Conservation (phyloP, 2,329 filamentous ascomycete genomes). For the Chalaropsis ovoidea region DNA sequence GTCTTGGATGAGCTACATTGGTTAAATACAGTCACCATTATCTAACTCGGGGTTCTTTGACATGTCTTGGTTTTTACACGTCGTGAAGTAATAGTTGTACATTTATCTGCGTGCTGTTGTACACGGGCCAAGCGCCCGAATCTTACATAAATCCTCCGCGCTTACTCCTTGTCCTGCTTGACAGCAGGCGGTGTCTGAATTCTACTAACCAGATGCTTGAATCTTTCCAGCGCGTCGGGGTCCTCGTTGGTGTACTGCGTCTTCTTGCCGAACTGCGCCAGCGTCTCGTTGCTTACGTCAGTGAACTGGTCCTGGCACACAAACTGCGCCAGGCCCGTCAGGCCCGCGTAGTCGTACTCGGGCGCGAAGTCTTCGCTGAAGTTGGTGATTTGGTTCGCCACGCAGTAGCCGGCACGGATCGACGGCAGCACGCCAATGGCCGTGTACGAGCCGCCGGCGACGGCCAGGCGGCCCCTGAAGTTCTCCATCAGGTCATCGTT, state of each 20-base stretch:
- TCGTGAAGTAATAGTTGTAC: neutral
- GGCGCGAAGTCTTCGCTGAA: slow-evolving; percentile 24
- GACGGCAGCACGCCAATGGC: slow-evolving; percentile 43
- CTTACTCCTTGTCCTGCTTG: neutral
- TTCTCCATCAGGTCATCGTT: slow-evolving; percentile 44
- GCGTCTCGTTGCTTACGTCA: slow-evolving; percentile 8
- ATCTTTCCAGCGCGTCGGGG: slow-evolving; percentile 6
- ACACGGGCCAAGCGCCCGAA: neutral
- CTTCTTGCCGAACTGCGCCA: slow-evolving; percentile 14
- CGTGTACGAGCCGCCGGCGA: slow-evolving; percentile 49
- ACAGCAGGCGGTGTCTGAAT: neutral
- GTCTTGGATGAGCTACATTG: neutral
- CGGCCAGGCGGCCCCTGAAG: slow-evolving; percentile 55
- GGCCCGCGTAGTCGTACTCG: slow-evolving; percentile 32
- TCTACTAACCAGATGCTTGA: neutral
- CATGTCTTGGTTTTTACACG: too few relatives aligned
- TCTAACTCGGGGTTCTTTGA: too few relatives aligned
- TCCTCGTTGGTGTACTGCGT: slow-evolving; percentile 10
- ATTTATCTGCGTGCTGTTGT: neutral
- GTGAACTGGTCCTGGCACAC: slow-evolving; percentile 28
- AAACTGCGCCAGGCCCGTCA: slow-evolving; percentile 26
- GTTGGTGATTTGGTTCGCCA: slow-evolving; percentile 34
- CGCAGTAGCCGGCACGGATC: slow-evolving; percentile 42
- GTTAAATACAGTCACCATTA: neutral
- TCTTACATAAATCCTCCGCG: neutral